phyloP scores from a whole-genome alignment of 1,139 yeast genomes.

The Taphrina flavorubra region DNA sequence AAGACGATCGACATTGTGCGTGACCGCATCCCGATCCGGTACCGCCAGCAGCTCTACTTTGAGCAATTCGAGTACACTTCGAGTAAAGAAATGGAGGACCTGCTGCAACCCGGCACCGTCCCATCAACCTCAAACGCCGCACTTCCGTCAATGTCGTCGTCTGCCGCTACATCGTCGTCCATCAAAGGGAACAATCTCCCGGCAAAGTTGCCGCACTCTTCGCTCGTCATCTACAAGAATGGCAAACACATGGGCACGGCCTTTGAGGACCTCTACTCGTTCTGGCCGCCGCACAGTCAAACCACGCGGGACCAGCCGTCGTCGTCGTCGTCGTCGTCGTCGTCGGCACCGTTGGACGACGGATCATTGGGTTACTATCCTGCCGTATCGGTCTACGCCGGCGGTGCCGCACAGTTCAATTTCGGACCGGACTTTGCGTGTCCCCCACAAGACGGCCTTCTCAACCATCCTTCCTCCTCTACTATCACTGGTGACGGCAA shows the following conservation, averaged over 20 bases:
- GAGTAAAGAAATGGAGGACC: slow-evolving; percentile 75
- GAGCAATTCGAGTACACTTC: slow-evolving; percentile 86
- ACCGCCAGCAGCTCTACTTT: slow-evolving; percentile 75
- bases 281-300: slow-evolving; percentile 71
- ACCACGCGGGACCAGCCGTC: slow-evolving; percentile 46
- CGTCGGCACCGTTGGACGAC: slow-evolving; percentile 66
- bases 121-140: slow-evolving; percentile 46
- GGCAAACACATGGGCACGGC: slow-evolving; percentile 71
- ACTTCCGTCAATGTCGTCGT: too few species aligned
- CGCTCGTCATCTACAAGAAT: slow-evolving; percentile 72
- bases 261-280: slow-evolving; percentile 72
- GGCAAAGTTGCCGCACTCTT: slow-evolving; percentile 60
- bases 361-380: slow-evolving; percentile 91
- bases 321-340: too few species aligned
- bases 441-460: slow-evolving; percentile 52
- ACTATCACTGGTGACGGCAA: too few species aligned
- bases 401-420: slow-evolving; percentile 74
- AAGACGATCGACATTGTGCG: slow-evolving; percentile 56
- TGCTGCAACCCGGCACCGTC: slow-evolving; percentile 62
- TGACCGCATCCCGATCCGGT: slow-evolving; percentile 87
- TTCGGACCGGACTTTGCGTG: slow-evolving; percentile 69
- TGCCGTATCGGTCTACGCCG: slow-evolving; percentile 78
- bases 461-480: slow-evolving; percentile 29
- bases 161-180: too few species aligned
- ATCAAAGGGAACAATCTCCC: slow-evolving; percentile 4